Percentiles rank a stretch among this genome's conserved stretches.
Evolutionary conservation across 208 protist species (phyloP).

Genomic region (Blastocrithidia nonstop): DNA sequence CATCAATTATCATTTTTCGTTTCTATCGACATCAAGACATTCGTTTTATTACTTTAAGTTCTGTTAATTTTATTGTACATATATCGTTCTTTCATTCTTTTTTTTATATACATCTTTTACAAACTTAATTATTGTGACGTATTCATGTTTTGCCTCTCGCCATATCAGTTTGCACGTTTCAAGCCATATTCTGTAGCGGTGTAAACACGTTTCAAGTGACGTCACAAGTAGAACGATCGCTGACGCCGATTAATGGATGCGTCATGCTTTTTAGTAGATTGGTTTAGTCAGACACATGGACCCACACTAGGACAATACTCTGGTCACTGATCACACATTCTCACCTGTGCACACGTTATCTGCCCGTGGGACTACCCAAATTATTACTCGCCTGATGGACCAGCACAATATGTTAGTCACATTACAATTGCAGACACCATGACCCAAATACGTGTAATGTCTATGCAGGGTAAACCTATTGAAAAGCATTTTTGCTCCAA

Average conservation of each 20-base stretch:
- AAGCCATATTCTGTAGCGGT: constrained; percentile 81
- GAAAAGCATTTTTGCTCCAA: constrained; percentile 84
- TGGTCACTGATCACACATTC: constrained; percentile 77
- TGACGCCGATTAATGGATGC: constrained; percentile 85
- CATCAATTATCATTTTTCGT: too few species aligned
- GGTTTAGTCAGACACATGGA: constrained; percentile 64
- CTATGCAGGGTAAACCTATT: constrained; percentile 62
- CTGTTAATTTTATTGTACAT: too few species aligned
- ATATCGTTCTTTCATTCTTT: too few species aligned
- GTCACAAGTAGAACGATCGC: constrained; percentile 83
- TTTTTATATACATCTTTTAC: too few species aligned
- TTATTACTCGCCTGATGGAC: constrained; percentile 70
- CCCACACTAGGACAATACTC: constrained; percentile 69
- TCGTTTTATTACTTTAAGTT: too few species aligned
- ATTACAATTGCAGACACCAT: constrained; percentile 79
- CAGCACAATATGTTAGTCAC: constrained; percentile 73
- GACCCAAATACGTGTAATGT: constrained; percentile 68
- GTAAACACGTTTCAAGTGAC: constrained; percentile 82
- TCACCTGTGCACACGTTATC: constrained; percentile 83
- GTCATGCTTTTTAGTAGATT: constrained; percentile 75
- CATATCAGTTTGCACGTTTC: constrained; percentile 29
- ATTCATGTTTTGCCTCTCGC: too few species aligned
- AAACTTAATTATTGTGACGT: too few species aligned
- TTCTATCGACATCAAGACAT: too few species aligned
- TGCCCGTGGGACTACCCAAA: constrained; percentile 86